Base-by-base conservation (phyloP, 495 filamentous ascomycete species). In the Hypoxylon rickii region DNA sequence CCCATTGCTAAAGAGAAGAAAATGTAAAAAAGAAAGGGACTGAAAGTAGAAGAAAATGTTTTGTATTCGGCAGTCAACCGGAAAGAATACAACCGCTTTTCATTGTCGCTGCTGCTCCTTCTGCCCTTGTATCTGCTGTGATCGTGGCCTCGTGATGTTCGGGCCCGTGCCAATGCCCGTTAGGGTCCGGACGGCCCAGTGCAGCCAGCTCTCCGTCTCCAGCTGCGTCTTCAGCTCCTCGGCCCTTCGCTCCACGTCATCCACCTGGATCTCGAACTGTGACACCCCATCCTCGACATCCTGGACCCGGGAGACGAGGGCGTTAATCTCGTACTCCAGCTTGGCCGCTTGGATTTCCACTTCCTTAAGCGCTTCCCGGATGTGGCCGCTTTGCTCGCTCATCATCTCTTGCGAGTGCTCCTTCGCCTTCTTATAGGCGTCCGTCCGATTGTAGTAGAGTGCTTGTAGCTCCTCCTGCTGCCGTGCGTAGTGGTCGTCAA, bases 301-400 rank as follows among this genome's bases (percentile, higher is more conserved):
- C 54, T 88, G 83, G 24, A 97, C 88, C 64, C 89, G 91, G 15
- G 86, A 86, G 41, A 87, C 79, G 17, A 98, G 75, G 17, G 84
- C 87, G 44, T 84, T 82, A 29, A 97, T 83, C 73, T 98, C 95
- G 69, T 98, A 98, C 64, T 98, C 93, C 53, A 98, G 77, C 77
- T 93, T 94, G 16, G 90, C 89, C 4, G 86, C 85, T 34, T 96
- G 76, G 16, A 86, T 76, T 67, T 96, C 95, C 15, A 97, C 81
- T 54, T 91, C 89, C 67, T 86, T 89, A 48, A 95, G 79, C 21
- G 78, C 79, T 52, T 96, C 94, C 20, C 78, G 84, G 42, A 96
- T 73, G 20, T 80, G 73, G 21, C 77, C 73, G 20, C 83, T 79
- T 73, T 95, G 87, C 21, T 86, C 82, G 1, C 76, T 76, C 7